Base-by-base conservation (phyloP, 371 early-diverging fungal species). In the Rhizopus microsporus region DNA sequence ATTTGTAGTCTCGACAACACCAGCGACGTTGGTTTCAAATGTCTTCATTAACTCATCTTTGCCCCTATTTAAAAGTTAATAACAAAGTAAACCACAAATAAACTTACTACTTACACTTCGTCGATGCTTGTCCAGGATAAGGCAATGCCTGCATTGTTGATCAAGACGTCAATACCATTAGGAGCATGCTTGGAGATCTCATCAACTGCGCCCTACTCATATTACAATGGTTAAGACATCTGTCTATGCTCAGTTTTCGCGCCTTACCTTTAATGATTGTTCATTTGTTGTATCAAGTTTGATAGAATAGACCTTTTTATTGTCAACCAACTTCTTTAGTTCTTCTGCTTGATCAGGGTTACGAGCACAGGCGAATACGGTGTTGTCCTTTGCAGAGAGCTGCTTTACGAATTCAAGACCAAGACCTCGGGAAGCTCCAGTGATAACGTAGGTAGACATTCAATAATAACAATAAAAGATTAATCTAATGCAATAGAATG, bases 121-220 rank as follows among this genome's bases (percentile, higher is more conserved):
- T 35, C n/a, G 7, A 37, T 50, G 51, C 42, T 23, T 35, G 5
- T 56, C 32, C 38, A 5, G 6, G 42, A 55, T 40, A 16, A 23
- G 31, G 39, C 33, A 38, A 72, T 63, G 5, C 75, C 75, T 17
- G 72, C 75, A 60, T 75, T 75, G 34, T 68, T 65, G 45, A 68
- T 72, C 17, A 72, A 54, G 12, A 57, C 60, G 51, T 69, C 64
- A 49, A 66, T 47, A 29, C 69, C 72, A 29, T 61, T 40, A 9
- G 72, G 64, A 9, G 69, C 57, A n/a, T 42, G 33, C 23, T 51
- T 37, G 3, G 44, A 51, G 3, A 63, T 57, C 49, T 63, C 52
- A 7, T 52, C 51, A n/a, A 56, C 69, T 30, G 69, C 72, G 40
- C 29, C 38, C 67, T 69, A 58, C 30, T 42, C 12, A 31, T 23